These are phyloP conservation scores for Lophium mytilinum DNA, from an alignment of 495 filamentous ascomycete genomes.

Conservation along the genomic window DNA sequence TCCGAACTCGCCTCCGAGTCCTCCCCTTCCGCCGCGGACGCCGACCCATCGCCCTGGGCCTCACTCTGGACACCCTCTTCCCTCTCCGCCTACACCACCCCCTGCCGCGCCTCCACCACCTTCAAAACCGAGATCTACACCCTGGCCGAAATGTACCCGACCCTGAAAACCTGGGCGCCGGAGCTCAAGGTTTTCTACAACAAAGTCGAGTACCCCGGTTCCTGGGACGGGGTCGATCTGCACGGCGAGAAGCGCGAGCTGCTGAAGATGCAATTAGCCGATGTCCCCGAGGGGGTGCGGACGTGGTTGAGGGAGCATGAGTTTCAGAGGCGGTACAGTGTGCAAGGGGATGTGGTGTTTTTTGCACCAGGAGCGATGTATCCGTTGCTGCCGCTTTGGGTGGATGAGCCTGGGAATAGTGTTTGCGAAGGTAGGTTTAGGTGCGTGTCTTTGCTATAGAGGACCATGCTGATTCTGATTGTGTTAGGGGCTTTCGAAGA, in stretches of 20 bases:
- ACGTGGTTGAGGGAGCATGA: constrained; percentile 13
- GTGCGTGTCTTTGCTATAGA: no score
- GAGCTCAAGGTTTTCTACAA: constrained; percentile 25
- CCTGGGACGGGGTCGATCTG: constrained; percentile 17
- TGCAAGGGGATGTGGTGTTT: constrained; percentile 22
- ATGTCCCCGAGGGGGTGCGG: constrained; percentile 15
- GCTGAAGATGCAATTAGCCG: constrained; percentile 18
- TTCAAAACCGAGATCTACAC: constrained; percentile 16
- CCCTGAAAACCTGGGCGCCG: constrained; percentile 15
- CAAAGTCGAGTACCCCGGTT: constrained; percentile 21
- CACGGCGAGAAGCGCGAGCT: constrained; percentile 20
- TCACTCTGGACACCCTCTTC: constrained; percentile 1
- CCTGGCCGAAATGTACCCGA: constrained; percentile 18
- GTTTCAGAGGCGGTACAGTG: constrained; percentile 18
- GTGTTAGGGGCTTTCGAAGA: constrained; percentile 17
- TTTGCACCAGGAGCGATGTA: constrained; percentile 25
- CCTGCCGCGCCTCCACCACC: constrained; percentile 3
- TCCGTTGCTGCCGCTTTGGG: constrained; percentile 17
- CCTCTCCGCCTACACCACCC: constrained; percentile 7
- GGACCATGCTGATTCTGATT: background rate
- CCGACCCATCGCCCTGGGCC: constrained; percentile 13
- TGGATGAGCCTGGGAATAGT: constrained; percentile 11
- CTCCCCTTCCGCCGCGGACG: background rate
- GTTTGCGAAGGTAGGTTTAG: background rate
- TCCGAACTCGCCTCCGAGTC: background rate